Base-by-base conservation (phyloP, 2,329 filamentous ascomycete genomes). In the Drechmeria coniospora region DNA sequence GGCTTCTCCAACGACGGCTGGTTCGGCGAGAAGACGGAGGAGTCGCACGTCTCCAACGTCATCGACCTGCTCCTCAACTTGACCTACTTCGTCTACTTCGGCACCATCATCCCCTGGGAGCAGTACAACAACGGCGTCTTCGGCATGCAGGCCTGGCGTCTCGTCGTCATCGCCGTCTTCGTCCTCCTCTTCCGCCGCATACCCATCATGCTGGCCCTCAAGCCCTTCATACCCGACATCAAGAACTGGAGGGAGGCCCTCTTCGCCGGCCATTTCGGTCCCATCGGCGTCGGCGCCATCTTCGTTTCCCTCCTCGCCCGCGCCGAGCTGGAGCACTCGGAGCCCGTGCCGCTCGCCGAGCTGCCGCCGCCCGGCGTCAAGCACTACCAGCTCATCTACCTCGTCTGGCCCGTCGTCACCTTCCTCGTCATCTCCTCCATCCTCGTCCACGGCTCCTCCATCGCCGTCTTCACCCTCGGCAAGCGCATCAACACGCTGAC, bases 1-100 rank as follows among this genome's bases (percentile, higher is more conserved):
- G 90, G 90, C 30, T 98, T 98, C 61, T 94, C 86, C 42, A 98
- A 98, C 52, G 90, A 98, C 47, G 90, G 90, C 39, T 98, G 90
- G 90, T 98, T 98, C 45, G 80, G 81, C 11, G 81, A 94, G 47
- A 94, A 94, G 63, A 98, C 90, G 0, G 90, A 98, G 49, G 90
- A 98, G 53, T 87, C 90, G 0, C 90, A 95, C 50, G 90, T 98
- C 8, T 95, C 87, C 51, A 95, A 98, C 71, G 90, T 98, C 49
- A 98, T 98, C 46, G 90, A 98, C 62, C 56, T 98, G 50, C 62
- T 98, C 35, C 75, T 98, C 59, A 98, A 98, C 54, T 69, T 98
- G 73, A 71, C 87, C 3, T 98, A 95, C 54, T 98, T 98, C 52
- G 90, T 98, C 41, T 98, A 90, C 51, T 79, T 98, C 38, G 90